Evolutionary conservation across 1,284 basidiomycete species (phyloP), one percentile per base, ranked within the genome.

Genomic region (Tylopilus sp.): DNA sequence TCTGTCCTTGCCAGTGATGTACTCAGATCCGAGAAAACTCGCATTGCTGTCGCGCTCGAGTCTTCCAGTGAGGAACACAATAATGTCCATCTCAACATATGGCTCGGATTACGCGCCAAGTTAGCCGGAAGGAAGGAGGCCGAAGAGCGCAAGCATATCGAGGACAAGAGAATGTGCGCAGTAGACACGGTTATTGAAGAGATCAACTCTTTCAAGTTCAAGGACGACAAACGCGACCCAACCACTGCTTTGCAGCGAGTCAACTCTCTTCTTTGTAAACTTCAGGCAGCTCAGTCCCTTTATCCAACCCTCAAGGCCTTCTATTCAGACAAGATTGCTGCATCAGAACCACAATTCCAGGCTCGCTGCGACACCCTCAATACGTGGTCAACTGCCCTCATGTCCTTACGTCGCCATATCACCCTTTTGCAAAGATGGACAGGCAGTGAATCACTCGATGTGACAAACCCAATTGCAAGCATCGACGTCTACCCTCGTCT

Each of bases 1-100:
- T 95, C 92, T 33, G 94, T 97, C 19, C 76, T 98, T 28, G 83
- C 84, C 33, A 94, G 95, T 13, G 93, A 97, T 62, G 93, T 98
- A 6, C 78, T 98, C 52, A 91, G 88, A 64, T 88, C 89, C 2
- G 95, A 97, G 71, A 96, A 92, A 70, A 89, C 87, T 18, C 83
- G 95, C 49, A 94, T 95, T 57, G 83, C 86, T 42, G 83, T 79
- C 57, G 82, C 81, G 36, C 71, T 92, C 56, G 77, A 84, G 63
- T 76, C 81, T 48, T 77, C 83, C 51, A 75, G 77, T 44, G 78
- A 90, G 59, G 80, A 88, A 70, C 78, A 84, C 69, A 79, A 83
- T 67, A 80, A 81, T 65, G 61, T 75, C 53, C 78, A 83, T 61
- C 71, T 77, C 41, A 81, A 85, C 62, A 76, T 95, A 46, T 99